Base-by-base conservation (phyloP, 176 grass and related monocot species). In the Juncus inflexus region DNA sequence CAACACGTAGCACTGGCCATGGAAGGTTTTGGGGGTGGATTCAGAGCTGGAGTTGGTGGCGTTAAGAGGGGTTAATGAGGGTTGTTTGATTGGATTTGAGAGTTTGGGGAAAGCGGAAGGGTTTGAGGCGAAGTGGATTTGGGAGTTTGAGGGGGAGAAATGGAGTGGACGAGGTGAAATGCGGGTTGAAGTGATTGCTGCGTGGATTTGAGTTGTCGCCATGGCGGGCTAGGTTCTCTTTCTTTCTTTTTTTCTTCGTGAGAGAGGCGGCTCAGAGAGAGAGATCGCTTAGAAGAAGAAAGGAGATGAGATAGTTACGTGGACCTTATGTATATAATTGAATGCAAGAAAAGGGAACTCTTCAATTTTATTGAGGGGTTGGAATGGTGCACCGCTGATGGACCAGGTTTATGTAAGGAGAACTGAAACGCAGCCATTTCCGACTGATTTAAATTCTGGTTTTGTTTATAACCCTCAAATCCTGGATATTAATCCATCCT, bases 1-100 rank as follows among this genome's bases (percentile, higher is more conserved):
- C 37, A 97, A 64, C 3, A 97, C 84, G 65, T 81, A 97, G 75
- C 83, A 91, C 47, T 81, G 70, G 9, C 94, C 94, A 73, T 96
- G 91, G 70, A 91, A 96, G 3, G 69, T 74, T 4, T 70, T 69
- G 0, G 82, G 28, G 6, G 85, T 75, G 13, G 80, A 76, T 62
- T 12, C 40, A 3, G 68, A 52, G 35, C 64, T n/a, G 40, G 53
- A 59, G 4, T 50, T 49, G 3, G 76, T 40, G 1, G 64, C 79
- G 0, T 67, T 28, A 7, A 69, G 64, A 4, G 13, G 3, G 9
- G 60, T 35, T 7, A 60, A 58, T 8, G 16, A 52, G 57, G 2
- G 66, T 56, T 59, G 70, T 59, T 49, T 62, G 50, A n/a, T 58
- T 6, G n/a, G 53, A 40, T 40, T 1, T 11, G 43, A 2, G 19